Base-by-base conservation (phyloP, 495 filamentous ascomycete genomes). In the Astrothelium subdiscretum region DNA sequence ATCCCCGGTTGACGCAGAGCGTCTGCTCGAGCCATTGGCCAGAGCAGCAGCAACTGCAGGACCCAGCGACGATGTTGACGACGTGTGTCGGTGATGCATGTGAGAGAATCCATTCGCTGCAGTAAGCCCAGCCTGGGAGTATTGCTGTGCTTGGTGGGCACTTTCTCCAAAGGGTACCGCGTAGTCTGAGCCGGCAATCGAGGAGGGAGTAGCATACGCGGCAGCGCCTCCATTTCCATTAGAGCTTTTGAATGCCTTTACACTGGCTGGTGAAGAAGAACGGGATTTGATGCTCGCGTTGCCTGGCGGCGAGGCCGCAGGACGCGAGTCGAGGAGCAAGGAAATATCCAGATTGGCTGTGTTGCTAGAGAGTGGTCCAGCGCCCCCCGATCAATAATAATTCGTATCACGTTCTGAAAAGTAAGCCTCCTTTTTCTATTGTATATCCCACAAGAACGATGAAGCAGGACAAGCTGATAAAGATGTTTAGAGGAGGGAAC, bases 261-360 rank as follows among this genome's bases (percentile, higher is more conserved):
- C 4, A 29, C 48, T 54, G 48, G 48, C 48, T 26, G 48, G 48
- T 54, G 40, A 58, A 31, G 67, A 67, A 15, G 62, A 38, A 27
- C 54, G 32, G 6, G 67, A 69, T 3, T 59, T 31, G 13, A 61
- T 59, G 59, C 67, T 69, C 6, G 58, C 62, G 42, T 67, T 64
- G 43, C 65, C 67, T 15, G 65, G 67, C 43, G 67, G 63, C 57
- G 62, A 65, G 24, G 58, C 59, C 24, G 65, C 27, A 51, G 62
- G 6, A 11, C 65, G 62, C 38, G 62, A 60, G 60, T 69, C 65
- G 31, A 69, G 62, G 38, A 69, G 51, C 5, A 65, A 24, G 26
- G 65, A 65, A 60, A 69, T 67, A 65, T 69, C 67, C 67, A 69
- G 62, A 83, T 80, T 90, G 85, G 76, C 84, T 81, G 83, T 66